phyloP scores from a whole-genome alignment of 148 eudicot genomes.

The Dysphania ambrosioides region DNA sequence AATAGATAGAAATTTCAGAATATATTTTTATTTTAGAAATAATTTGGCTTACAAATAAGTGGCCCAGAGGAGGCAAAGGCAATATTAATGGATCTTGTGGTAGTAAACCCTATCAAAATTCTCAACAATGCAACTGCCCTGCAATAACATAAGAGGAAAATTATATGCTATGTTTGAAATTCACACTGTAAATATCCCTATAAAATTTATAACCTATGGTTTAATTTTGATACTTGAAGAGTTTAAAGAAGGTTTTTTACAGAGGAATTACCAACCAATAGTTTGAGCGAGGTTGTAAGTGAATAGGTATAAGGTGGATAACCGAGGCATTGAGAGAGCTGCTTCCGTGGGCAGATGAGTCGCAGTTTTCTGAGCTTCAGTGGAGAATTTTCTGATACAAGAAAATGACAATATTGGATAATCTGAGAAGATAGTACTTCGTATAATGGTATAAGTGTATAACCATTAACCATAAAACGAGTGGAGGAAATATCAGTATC shows the following conservation, averaged over 20 bases:
- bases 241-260: slow-evolving; percentile 7
- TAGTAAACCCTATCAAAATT: slow-evolving; percentile 34
- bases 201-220: neutral
- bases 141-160: slow-evolving; percentile 9
- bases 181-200: neutral
- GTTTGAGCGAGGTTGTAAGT: slow-evolving; percentile 68
- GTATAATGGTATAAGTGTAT: too few relatives aligned
- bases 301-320: slow-evolving; percentile 57
- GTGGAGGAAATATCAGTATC: too few relatives aligned
- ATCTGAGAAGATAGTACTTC: too few relatives aligned
- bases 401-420: neutral
- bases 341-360: neutral
- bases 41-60: slow-evolving; percentile 47
- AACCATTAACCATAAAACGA: too few relatives aligned
- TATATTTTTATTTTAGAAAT: neutral
- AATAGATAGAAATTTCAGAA: neutral
- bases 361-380: neutral
- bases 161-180: neutral
- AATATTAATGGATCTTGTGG: slow-evolving; percentile 43
- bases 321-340: slow-evolving; percentile 33
- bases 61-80: slow-evolving; percentile 67
- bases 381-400: neutral
- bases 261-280: slow-evolving; percentile 56
- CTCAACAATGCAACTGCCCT: slow-evolving; percentile 55
- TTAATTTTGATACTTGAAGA: neutral